Percentiles rank a stretch among this genome's conserved stretches.
Conservation (phyloP, 306 rosid genomes). For the Prosopis cineraria region DNA sequence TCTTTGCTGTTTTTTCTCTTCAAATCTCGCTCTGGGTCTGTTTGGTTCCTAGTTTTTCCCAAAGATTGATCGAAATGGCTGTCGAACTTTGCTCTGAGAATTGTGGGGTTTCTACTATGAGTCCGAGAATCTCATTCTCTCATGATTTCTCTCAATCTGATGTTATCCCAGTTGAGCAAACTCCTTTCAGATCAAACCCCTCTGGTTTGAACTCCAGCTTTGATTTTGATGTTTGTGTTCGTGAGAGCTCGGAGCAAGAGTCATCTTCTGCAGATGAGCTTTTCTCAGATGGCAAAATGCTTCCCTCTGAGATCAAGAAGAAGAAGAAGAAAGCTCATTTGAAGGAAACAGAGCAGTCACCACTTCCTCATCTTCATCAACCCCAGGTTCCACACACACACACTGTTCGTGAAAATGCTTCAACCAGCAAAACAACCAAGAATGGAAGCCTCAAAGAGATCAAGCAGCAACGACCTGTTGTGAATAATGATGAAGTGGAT, state of each 20-base stretch:
- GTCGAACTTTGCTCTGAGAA: conserved; percentile 68
- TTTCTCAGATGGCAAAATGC: conserved; percentile 73
- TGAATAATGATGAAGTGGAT: conserved; percentile 42
- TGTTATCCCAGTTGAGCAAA: conserved; percentile 59
- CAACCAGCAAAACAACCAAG: conserved; percentile 36
- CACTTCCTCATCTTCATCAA: not conserved
- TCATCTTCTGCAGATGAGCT: conserved; percentile 90
- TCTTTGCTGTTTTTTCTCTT: not conserved
- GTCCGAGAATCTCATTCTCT: conserved; percentile 87
- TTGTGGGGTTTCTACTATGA: conserved; percentile 38
- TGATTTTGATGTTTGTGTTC: conserved; percentile 81
- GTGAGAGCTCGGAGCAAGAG: conserved; percentile 56
- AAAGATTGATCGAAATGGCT: conserved; percentile 45
- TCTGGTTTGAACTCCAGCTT: conserved; percentile 57
- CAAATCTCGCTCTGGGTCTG: conserved; percentile 13
- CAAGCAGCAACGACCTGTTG: conserved; percentile 17
- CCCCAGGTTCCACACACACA: conserved; percentile 32
- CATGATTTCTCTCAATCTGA: conserved; percentile 72
- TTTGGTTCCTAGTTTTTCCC: not conserved
- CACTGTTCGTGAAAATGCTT: conserved; percentile 15
- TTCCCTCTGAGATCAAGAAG: conserved; percentile 68
- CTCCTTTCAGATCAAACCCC: conserved; percentile 67
- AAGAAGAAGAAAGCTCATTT: conserved; percentile 39
- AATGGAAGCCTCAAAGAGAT: conserved; percentile 40
- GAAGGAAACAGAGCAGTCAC: conserved; percentile 26